Evolutionary conservation across 768 basidiomycete genomes (phyloP).

Genomic region (Antrodiella citrinella): DNA sequence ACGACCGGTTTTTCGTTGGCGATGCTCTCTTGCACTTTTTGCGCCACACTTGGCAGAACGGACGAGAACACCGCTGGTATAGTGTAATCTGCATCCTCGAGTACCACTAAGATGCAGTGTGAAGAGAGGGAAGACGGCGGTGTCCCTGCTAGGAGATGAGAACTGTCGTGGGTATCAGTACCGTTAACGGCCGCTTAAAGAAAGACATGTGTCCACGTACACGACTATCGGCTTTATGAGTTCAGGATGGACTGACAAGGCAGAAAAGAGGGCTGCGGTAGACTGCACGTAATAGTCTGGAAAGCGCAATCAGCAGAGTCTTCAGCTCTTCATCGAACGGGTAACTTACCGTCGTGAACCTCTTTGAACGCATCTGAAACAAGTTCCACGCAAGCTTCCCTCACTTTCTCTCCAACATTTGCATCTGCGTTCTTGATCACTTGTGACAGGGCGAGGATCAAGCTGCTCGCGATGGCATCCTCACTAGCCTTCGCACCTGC

Average conservation of each 20-base stretch:
- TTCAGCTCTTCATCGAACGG: not conserved
- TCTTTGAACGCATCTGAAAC: constrained; percentile 74
- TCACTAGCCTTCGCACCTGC: constrained; percentile 50
- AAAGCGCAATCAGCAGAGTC: constrained; percentile 6
- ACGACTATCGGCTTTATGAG: constrained; percentile 58
- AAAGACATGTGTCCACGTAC: constrained; percentile 34
- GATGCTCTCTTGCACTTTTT: constrained; percentile 65
- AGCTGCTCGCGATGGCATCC: constrained; percentile 62
- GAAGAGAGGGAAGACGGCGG: constrained; percentile 57
- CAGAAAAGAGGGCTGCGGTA: constrained; percentile 51
- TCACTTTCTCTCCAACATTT: constrained; percentile 71
- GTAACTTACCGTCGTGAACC: constrained; percentile 48
- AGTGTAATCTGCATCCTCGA: constrained; percentile 33
- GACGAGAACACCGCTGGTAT: constrained; percentile 55
- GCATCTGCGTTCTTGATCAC: constrained; percentile 63
- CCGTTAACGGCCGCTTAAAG: constrained; percentile 6
- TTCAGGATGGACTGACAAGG: constrained; percentile 55
- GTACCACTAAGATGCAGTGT: constrained; percentile 48
- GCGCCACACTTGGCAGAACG: constrained; percentile 52
- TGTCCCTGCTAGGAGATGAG: constrained; percentile 60
- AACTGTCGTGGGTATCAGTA: constrained; percentile 25
- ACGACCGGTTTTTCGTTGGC: constrained; percentile 65
- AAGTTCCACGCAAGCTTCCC: constrained; percentile 67
- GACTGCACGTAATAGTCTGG: constrained; percentile 66
- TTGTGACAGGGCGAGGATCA: constrained; percentile 67